A percentile compares a stretch with the other conserved stretches of the same genome.
phyloP scores from a whole-genome alignment of 2,329 filamentous ascomycete species.

The Paecilomyces fulvus region DNA sequence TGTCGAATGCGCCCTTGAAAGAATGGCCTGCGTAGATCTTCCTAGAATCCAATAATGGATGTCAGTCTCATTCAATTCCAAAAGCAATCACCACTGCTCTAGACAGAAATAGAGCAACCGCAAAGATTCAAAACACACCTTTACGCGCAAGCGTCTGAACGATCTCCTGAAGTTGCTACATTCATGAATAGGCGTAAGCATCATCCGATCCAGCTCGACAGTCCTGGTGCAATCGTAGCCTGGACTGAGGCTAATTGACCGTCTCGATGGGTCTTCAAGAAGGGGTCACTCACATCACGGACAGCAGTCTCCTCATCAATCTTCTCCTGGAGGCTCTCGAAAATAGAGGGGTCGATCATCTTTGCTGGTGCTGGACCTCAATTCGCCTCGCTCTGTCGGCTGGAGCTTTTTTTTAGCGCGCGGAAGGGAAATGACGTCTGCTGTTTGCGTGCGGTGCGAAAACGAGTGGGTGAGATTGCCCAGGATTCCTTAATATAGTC shows the following conservation, averaged over 20 bases:
- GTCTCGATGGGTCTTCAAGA: slow-evolving; percentile 4
- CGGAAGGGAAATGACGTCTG: background rate
- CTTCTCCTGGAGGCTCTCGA: slow-evolving; percentile 76
- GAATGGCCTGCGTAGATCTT: slow-evolving; percentile 68
- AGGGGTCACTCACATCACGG: slow-evolving; percentile 53
- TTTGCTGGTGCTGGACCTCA: slow-evolving; percentile 25
- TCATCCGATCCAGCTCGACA: background rate
- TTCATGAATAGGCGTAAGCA: background rate
- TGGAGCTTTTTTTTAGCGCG: background rate
- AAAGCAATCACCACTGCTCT: background rate
- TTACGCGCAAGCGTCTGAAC: slow-evolving; percentile 75
- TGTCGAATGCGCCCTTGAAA: slow-evolving; percentile 86
- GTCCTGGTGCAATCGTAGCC: slow-evolving; percentile 10
- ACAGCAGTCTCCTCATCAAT: slow-evolving; percentile 81
- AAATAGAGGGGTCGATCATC: slow-evolving; percentile 74
- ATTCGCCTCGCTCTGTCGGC: slow-evolving; percentile 1
- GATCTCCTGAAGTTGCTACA: slow-evolving; percentile 65
- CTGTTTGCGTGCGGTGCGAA: background rate
- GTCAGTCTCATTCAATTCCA: background rate
- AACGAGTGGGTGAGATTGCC: background rate
- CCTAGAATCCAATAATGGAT: slow-evolving; percentile 37
- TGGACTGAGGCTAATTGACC: slow-evolving; percentile 4
- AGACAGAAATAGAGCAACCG: no score
- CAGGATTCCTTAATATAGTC: background rate
- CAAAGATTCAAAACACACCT: slow-evolving; percentile 30